Conservation (phyloP, 805 yeast genomes). For the Soucietia sequanensis region DNA sequence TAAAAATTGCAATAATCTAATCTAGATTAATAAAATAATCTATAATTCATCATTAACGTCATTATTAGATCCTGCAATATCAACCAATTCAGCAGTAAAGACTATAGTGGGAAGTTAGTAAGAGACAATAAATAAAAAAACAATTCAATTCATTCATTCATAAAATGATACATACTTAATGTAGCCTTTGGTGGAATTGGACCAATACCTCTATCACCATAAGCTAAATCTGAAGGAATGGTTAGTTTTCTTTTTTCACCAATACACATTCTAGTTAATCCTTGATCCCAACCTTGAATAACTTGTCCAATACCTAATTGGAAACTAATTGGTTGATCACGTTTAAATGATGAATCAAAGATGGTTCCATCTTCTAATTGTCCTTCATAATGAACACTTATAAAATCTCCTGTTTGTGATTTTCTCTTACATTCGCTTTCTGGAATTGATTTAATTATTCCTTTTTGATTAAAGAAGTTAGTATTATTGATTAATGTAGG, state of each 20-base stretch:
- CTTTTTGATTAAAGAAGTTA: conserved; percentile 6
- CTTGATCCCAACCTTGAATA: conserved; percentile 90
- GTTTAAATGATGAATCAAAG: conserved; percentile 69
- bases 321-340: conserved; percentile 70
- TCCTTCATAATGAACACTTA: conserved; percentile 81
- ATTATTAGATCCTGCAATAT: conserved; percentile 39
- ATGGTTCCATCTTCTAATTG: conserved; percentile 60
- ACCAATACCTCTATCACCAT: conserved; percentile 76
- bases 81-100: conserved; percentile 65
- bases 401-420: conserved; percentile 63
- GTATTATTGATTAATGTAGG: background rate
- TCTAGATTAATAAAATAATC: background rate
- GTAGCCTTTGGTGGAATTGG: conserved; percentile 78
- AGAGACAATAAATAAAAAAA: background rate
- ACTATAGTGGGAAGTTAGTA: conserved; percentile 33
- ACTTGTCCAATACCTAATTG: conserved; percentile 77
- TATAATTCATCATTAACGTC: conserved; percentile 9
- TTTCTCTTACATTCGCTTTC: conserved; percentile 53
- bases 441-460: conserved; percentile 42
- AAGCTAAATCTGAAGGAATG: conserved; percentile 77
- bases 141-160: conserved; percentile 9
- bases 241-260: conserved; percentile 81
- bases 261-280: conserved; percentile 72
- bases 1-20: too few relatives aligned
- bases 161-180: conserved; percentile 33